Evolutionary conservation across 352 stramenopile genomes (phyloP), one percentile per base, ranked within the genome.

Genomic region (Phytopythium cucurbitacearum): DNA sequence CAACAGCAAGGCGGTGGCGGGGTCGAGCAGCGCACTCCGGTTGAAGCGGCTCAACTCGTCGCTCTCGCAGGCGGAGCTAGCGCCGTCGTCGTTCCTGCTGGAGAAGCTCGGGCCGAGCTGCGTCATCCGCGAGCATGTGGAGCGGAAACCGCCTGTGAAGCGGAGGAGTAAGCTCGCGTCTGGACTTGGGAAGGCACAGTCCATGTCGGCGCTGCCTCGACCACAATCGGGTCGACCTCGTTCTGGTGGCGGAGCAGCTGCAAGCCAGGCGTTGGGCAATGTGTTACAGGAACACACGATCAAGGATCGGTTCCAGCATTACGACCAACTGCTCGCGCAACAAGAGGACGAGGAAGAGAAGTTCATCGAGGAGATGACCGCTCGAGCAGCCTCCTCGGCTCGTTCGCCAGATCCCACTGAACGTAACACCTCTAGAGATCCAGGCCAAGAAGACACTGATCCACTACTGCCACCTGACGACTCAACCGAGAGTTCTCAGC

Each of bases 1-100:
- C 5, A 74, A 37, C 35, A 80, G 82, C 53, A 87, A 84, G 47
- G 52, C 68, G 4, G 51, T 81, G 2, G 35, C 62, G 7, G 62
- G 58, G 13, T 71, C 62, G 5, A 71, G 62, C 41, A 69, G 64
- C 0, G 58, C 69, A 12, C 65, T 75, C 7, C 43, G 73, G 6
- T 57, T 83, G 35, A 48, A 51, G 9, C 55, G 65, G 12, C 53
- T 73, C 11, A 63, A 85, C 46, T 56, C 33, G 4, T 75, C 66
- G 1, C 47, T 69, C 13, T 47, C 62, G 13, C 56, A 42, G 1
- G 77, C 89, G 62, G 74, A 93, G 38, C 44, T 89, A 7, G 64
- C 67, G 3, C 82, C 82, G 10, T 93, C 82, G 0, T 39, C 66
- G 11, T 93, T 93, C 47, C 33, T 93, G 28, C 62, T 93, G 0